Evolutionary conservation across 306 rosid species (phyloP).

Genomic region (Dryas drummondii): DNA sequence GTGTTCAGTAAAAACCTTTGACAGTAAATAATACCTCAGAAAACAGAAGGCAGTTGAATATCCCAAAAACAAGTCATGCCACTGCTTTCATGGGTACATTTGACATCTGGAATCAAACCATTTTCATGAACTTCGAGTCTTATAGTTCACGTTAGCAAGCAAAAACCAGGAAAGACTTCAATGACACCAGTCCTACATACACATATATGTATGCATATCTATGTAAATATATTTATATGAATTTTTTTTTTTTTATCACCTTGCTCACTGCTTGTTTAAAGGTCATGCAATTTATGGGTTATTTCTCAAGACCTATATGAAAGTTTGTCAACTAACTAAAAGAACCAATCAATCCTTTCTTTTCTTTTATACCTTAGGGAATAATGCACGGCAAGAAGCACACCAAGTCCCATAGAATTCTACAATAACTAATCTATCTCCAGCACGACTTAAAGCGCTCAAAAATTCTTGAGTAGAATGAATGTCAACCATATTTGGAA

Average conservation of each 20-base stretch:
- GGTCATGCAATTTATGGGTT: neutral
- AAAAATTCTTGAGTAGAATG: slow-evolving; percentile 93
- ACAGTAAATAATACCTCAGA: neutral
- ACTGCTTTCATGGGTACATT: slow-evolving; percentile 4
- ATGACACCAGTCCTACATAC: neutral
- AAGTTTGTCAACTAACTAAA: neutral
- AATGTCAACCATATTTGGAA: slow-evolving; percentile 86
- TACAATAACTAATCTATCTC: slow-evolving; percentile 90
- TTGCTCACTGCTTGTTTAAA: neutral
- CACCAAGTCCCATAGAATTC: slow-evolving; percentile 99
- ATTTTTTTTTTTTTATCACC: neutral
- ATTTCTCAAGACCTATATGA: neutral
- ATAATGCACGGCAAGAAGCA: slow-evolving; percentile 98
- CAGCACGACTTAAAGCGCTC: slow-evolving; percentile 75
- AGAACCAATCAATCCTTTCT: neutral
- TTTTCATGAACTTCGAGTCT: slow-evolving; percentile 2
- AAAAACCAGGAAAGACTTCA: neutral
- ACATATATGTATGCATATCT: neutral
- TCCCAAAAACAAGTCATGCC: neutral
- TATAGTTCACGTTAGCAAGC: neutral
- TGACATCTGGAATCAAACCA: slow-evolving; percentile 4
- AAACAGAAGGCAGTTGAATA: neutral
- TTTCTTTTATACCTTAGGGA: slow-evolving; percentile 62
- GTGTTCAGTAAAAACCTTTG: neutral
- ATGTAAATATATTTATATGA: neutral